phyloP scores from a whole-genome alignment of 1,284 basidiomycete species.

The Gastroboletus turbinatus region DNA sequence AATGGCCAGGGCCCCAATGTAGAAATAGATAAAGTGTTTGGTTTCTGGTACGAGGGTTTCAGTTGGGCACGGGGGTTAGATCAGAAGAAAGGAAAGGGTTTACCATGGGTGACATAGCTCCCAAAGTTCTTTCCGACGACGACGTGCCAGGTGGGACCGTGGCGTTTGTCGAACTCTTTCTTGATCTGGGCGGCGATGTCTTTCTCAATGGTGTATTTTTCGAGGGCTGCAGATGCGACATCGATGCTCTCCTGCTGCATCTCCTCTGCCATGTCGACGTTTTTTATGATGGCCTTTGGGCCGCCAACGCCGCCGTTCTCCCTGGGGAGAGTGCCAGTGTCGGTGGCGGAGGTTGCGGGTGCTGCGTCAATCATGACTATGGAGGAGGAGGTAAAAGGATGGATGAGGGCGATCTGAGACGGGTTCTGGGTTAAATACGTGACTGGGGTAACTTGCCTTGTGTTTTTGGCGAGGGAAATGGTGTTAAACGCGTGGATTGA shows the following conservation, averaged over 20 bases:
- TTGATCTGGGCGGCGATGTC: conserved; percentile 98
- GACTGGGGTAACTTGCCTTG: conserved; percentile 26
- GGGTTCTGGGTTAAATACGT: conserved; percentile 28
- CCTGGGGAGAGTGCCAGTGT: conserved; percentile 46
- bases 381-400: background rate
- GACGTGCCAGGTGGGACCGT: conserved; percentile 95
- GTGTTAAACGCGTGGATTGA: conserved; percentile 17
- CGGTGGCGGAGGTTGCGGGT: conserved; percentile 53
- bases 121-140: conserved; percentile 98
- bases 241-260: conserved; percentile 95
- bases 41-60: conserved; percentile 62
- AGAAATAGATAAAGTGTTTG: conserved; percentile 97
- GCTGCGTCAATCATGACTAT: conserved; percentile 62
- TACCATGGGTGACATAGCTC: conserved; percentile 95
- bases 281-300: conserved; percentile 91
- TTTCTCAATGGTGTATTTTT: conserved; percentile 93
- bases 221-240: conserved; percentile 80
- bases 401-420: conserved; percentile 2
- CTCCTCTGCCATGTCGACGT: conserved; percentile 95
- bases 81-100: background rate
- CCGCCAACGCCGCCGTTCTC: conserved; percentile 42
- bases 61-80: background rate
- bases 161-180: conserved; percentile 92
- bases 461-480: conserved; percentile 20
- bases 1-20: conserved; percentile 85